phyloP scores from a whole-genome alignment of 164 flowering plant genomes.

The Vitis riparia region DNA sequence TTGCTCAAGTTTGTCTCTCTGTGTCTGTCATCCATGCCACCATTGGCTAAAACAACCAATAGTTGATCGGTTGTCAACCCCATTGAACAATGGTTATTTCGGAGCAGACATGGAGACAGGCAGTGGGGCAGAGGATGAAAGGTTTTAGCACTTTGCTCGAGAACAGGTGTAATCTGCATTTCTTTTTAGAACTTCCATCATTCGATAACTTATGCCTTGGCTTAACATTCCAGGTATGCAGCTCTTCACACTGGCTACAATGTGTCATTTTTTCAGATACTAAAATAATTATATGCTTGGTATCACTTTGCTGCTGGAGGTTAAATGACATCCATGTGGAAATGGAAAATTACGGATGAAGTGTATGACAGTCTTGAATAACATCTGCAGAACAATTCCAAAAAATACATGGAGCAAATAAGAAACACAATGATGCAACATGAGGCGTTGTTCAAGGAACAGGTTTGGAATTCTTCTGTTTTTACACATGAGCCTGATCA shows the following conservation, averaged over 20 bases:
- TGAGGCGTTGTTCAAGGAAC: slow-evolving; percentile 27
- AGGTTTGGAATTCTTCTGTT: slow-evolving; percentile 12
- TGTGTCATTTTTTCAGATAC: neutral
- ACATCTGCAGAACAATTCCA: neutral
- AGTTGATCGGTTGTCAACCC: too few relatives aligned
- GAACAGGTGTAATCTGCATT: neutral
- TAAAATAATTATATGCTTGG: neutral
- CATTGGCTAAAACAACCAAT: too few relatives aligned
- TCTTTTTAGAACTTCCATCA: neutral
- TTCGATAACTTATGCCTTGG: neutral
- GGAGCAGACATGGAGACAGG: too few relatives aligned
- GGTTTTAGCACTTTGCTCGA: too few relatives aligned
- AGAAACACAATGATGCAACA: slow-evolving; percentile 24
- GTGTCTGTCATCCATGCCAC: too few relatives aligned
- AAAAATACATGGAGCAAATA: slow-evolving; percentile 19
- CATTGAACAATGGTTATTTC: too few relatives aligned
- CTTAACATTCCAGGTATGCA: neutral
- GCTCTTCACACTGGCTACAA: neutral
- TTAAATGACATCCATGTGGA: neutral
- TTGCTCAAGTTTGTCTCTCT: too few relatives aligned
- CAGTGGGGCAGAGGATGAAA: too few relatives aligned
- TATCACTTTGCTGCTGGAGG: neutral
- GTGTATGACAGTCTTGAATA: neutral
- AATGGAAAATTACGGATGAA: neutral
- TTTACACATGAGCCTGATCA: too few relatives aligned